These are phyloP conservation scores for Coemansia sp. DNA, from an alignment of 192 early-diverging fungal genomes.

Conservation along the genomic window DNA sequence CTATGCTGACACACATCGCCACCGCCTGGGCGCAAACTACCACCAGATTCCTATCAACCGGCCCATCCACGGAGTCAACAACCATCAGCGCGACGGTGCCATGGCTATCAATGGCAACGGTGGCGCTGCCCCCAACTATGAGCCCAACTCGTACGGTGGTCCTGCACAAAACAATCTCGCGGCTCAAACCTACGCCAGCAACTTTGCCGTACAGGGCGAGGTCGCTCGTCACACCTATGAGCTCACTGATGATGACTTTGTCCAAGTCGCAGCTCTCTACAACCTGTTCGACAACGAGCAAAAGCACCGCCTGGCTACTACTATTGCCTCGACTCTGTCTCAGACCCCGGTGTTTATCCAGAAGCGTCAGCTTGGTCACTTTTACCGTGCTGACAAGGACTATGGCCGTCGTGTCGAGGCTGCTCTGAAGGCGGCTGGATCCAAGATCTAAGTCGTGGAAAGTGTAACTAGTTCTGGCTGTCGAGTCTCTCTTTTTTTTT, in stretches of 20 bases:
- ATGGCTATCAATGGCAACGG: slow-evolving; percentile 68
- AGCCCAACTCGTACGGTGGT: slow-evolving; percentile 68
- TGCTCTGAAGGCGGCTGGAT: slow-evolving; percentile 59
- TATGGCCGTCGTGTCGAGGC: slow-evolving; percentile 72
- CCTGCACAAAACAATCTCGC: slow-evolving; percentile 63
- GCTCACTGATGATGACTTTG: slow-evolving; percentile 65
- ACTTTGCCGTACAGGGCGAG: slow-evolving; percentile 54
- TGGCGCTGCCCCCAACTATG: slow-evolving; percentile 68
- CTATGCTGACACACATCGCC: slow-evolving; percentile 85
- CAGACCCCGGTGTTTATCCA: slow-evolving; percentile 68
- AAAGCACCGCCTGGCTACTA: slow-evolving; percentile 63
- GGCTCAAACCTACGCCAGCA: slow-evolving; percentile 57
- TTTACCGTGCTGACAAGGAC: slow-evolving; percentile 74
- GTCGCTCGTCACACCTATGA: slow-evolving; percentile 66
- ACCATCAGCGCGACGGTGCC: slow-evolving; percentile 80
- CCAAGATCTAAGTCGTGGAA: slow-evolving; percentile 44
- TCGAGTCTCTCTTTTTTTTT: not conserved
- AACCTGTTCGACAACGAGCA: slow-evolving; percentile 65
- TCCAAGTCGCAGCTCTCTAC: slow-evolving; percentile 68
- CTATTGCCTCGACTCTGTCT: slow-evolving; percentile 67
- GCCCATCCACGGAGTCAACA: slow-evolving; percentile 61
- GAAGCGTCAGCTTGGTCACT: slow-evolving; percentile 70
- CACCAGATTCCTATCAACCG: slow-evolving; percentile 82
- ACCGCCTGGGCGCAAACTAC: slow-evolving; percentile 82
- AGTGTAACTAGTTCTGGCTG: not conserved